Base-by-base conservation (phyloP, 805 yeast species). In the Saccharomycopsis amapae region DNA sequence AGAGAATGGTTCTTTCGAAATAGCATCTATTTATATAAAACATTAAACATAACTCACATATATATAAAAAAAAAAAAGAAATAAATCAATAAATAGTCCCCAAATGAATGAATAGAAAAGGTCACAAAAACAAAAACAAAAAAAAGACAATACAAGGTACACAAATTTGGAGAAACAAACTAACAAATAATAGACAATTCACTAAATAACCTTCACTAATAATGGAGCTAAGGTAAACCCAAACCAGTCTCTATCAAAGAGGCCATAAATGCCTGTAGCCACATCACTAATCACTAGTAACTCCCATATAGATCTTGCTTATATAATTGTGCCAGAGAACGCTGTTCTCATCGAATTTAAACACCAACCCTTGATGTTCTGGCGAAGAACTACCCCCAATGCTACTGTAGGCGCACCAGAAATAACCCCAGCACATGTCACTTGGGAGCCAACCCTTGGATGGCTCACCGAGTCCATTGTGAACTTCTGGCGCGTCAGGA, bases 321-420 rank as follows among this genome's bases (percentile, higher is more conserved):
- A 48, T 26, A 38, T 40, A 48, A 24, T 44, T 40, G 20, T 48
- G 49, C 44, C 48, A 48, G 5, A 31, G 6, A 17, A 45, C 46
- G 4, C 32, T 37, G 12, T 24, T 28, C 4, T 40, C 39, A 15
- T 7, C 10, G 18, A 48, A 48, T 13, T 48, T 20, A 20, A 48
- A 30, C 20, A 31, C 15, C n/a, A 9, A 25, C 5, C 52, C 52
- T 20, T 44, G 49, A 25, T 48, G 49, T 32, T 48, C 52, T 17
- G 52, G 52, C 10, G 34, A 17, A 40, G 56, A 55, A 18, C 32
- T 26, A 2, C 56, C 64, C 15, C 83, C 83, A 48, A 77, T 61
- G 18, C 66, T 58, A 46, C 75, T 73, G 56, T 76, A 76, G 1
- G 81, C 82, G 63, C 83, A 78, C 83, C 84, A 78, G 25, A 73